A percentile compares a stretch with the other conserved stretches of the same genome.
Conservation (phyloP, 345 rosid species). For the Camelina neglecta region DNA sequence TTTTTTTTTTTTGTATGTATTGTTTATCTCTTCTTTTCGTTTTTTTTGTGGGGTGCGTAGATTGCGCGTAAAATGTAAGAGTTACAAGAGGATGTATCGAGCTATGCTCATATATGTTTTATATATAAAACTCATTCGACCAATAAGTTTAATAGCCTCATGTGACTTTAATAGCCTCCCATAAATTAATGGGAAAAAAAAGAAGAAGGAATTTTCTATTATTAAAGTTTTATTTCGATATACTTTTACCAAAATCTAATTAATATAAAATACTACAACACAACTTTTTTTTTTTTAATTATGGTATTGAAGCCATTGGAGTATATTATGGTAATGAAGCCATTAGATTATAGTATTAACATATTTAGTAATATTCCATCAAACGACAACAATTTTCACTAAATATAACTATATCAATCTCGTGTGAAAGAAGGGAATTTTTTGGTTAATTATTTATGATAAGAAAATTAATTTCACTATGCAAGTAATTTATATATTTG, state of each 20-base stretch:
- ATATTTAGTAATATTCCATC: background rate
- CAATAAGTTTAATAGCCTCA: background rate
- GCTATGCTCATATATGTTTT: constrained; percentile 25
- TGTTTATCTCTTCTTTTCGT: background rate
- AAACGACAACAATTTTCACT: background rate
- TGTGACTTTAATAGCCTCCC: constrained; percentile 35
- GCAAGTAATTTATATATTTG: background rate
- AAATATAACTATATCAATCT: background rate
- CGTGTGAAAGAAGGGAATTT: background rate
- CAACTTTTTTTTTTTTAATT: no score
- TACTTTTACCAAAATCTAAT: no score
- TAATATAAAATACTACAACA: no score
- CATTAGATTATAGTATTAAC: background rate
- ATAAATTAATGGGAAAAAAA: background rate
- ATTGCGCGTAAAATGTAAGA: constrained; percentile 31
- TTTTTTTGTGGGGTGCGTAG: background rate
- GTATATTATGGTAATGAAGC: no score
- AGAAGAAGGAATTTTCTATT: background rate
- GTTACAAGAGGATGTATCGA: constrained; percentile 15
- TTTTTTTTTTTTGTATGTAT: background rate
- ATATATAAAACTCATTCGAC: constrained; percentile 25
- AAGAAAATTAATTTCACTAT: no score
- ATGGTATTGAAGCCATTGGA: no score
- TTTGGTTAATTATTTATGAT: background rate
- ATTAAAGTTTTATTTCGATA: no score